These are phyloP conservation scores for Metarhizium rileyi DNA, from an alignment of 2,329 filamentous ascomycete genomes.

Conservation along the genomic window DNA sequence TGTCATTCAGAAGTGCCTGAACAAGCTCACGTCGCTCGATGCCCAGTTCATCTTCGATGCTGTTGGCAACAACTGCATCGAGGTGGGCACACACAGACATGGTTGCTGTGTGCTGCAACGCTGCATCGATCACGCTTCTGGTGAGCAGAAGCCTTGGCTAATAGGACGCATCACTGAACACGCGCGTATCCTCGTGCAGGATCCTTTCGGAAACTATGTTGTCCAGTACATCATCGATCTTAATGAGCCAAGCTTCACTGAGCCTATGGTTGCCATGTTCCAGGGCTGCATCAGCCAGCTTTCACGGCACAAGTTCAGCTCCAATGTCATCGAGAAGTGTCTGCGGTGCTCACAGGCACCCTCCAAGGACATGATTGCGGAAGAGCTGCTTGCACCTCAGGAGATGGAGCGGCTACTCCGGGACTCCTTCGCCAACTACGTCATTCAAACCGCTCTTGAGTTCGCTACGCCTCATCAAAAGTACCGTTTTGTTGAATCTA, in stretches of 20 bases:
- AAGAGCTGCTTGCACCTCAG: slow-evolving; percentile 62
- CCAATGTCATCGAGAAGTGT: slow-evolving; percentile 96
- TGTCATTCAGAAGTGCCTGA: slow-evolving; percentile 97
- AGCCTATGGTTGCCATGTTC: slow-evolving; percentile 78
- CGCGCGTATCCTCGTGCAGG: slow-evolving; percentile 82
- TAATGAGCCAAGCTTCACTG: slow-evolving; percentile 77
- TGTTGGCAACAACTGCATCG: slow-evolving; percentile 76
- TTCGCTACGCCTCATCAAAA: slow-evolving; percentile 68
- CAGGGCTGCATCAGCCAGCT: slow-evolving; percentile 57
- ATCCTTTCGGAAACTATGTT: slow-evolving; percentile 97
- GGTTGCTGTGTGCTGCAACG: slow-evolving; percentile 97
- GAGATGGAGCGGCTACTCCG: slow-evolving; percentile 85
- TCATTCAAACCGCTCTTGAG: slow-evolving; percentile 91
- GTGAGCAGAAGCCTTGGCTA: slow-evolving; percentile 77
- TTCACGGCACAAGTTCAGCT: slow-evolving; percentile 98
- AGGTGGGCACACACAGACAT: slow-evolving; percentile 92
- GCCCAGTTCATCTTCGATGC: slow-evolving; percentile 96
- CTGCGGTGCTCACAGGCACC: slow-evolving; percentile 70
- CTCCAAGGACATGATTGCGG: slow-evolving; percentile 72
- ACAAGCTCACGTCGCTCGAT: slow-evolving; percentile 75
- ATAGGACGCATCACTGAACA: slow-evolving; percentile 81
- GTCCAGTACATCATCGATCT: slow-evolving; percentile 98
- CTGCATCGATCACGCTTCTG: slow-evolving; percentile 94
- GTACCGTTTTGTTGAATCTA: slow-evolving; percentile 66
- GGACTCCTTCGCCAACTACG: slow-evolving; percentile 94